Percentiles rank a stretch among this genome's conserved stretches.
phyloP scores from a whole-genome alignment of 495 filamentous ascomycete species.

The Penicillium herquei region DNA sequence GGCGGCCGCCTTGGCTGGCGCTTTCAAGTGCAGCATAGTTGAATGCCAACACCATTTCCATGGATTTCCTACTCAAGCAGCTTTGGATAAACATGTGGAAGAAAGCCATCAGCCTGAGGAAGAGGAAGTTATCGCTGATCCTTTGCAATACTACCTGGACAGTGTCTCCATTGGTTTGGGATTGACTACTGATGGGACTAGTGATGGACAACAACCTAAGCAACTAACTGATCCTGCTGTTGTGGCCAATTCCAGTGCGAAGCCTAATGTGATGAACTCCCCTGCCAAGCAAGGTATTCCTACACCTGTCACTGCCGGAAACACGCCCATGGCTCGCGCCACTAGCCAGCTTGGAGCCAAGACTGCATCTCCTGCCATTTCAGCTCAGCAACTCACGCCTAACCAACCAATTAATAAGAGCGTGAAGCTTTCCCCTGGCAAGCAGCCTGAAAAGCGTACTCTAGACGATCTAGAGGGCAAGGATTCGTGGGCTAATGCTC shows the following conservation, averaged over 20 bases:
- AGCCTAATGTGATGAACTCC: constrained; percentile 25
- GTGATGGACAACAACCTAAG: constrained; percentile 24
- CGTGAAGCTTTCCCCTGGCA: constrained; percentile 25
- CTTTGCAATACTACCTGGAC: constrained; percentile 46
- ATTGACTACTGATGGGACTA: constrained; percentile 32
- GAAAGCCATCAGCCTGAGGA: constrained; percentile 45
- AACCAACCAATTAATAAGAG: constrained; percentile 28
- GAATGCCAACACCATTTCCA: constrained; percentile 47
- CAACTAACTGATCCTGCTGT: constrained; percentile 17
- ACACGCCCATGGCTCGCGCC: constrained; percentile 44
- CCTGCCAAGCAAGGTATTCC: constrained; percentile 35
- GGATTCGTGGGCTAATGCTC: constrained; percentile 44
- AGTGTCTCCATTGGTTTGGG: constrained; percentile 39
- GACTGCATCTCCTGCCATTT: constrained; percentile 37
- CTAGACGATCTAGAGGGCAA: constrained; percentile 14
- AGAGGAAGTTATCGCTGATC: constrained; percentile 44
- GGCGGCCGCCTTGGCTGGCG: constrained; percentile 24
- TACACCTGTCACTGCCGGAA: constrained; percentile 33
- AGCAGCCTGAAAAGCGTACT: constrained; percentile 24
- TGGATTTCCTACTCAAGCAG: constrained; percentile 44
- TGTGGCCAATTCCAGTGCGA: constrained; percentile 10
- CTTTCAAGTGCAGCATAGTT: constrained; percentile 44
- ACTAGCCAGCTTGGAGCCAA: constrained; percentile 39
- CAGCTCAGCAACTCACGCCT: constrained; percentile 44
- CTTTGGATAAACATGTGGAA: constrained; percentile 47